phyloP scores from a whole-genome alignment of 129 eudicot species.

The Artemisia argyi region DNA sequence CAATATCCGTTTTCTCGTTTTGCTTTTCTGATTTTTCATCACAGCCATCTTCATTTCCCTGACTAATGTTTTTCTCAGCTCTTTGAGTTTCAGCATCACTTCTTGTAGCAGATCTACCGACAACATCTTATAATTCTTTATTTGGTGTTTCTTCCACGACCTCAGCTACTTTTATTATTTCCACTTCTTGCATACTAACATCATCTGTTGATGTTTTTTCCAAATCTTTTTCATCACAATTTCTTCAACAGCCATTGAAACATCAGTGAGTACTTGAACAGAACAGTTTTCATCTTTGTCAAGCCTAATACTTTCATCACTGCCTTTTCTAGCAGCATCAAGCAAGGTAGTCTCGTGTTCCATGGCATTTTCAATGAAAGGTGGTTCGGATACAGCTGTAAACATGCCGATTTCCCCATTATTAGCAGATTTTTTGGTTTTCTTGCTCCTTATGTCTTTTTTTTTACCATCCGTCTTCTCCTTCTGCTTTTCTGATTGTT shows the following conservation, averaged over 20 bases:
- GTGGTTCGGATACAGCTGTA: too few species aligned
- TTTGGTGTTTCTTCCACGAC: slow-evolving; percentile 12
- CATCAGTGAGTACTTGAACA: slow-evolving; percentile 6
- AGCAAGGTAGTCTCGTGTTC: too few species aligned
- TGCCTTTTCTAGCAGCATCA: too few species aligned
- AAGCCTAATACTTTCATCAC: too few species aligned
- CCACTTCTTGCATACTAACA: slow-evolving; percentile 12
- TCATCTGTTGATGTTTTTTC: slow-evolving; percentile 18
- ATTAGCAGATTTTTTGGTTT: too few species aligned
- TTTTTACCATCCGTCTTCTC: too few species aligned
- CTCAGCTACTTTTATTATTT: slow-evolving; percentile 10
- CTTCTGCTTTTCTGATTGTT: too few species aligned
- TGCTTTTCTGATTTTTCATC: slow-evolving; percentile 23
- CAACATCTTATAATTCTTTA: slow-evolving; percentile 13
- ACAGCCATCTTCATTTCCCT: slow-evolving; percentile 3
- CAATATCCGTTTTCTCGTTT: slow-evolving; percentile 24
- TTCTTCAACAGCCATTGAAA: slow-evolving; percentile 17
- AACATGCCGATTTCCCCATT: too few species aligned
- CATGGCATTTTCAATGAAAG: too few species aligned
- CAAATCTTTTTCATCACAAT: slow-evolving; percentile 8
- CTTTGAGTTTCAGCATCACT: background rate
- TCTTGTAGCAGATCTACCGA: too few species aligned
- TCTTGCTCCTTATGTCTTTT: too few species aligned
- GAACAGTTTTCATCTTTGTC: too few species aligned
- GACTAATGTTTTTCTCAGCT: slow-evolving; percentile 8